These are phyloP conservation scores for Stropharia rugosoannulata DNA, from an alignment of 768 basidiomycete species.

Conservation along the genomic window DNA sequence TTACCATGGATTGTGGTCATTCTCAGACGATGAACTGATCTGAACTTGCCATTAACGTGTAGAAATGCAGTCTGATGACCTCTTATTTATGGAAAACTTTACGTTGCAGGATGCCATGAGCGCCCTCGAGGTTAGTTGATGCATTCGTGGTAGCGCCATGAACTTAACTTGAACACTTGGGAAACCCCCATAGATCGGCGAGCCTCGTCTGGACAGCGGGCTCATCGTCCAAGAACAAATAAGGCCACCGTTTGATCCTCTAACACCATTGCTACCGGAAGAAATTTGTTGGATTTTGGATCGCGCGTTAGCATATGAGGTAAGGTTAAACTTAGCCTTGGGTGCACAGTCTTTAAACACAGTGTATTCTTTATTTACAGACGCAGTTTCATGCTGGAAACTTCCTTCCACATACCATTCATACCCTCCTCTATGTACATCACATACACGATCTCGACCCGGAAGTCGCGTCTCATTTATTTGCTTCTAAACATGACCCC, in stretches of 20 bases:
- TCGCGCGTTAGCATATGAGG: slow-evolving; percentile 75
- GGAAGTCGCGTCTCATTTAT: slow-evolving; percentile 26
- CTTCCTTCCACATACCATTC: slow-evolving; percentile 84
- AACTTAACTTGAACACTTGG: background rate
- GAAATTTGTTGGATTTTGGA: slow-evolving; percentile 92
- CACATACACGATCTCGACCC: slow-evolving; percentile 59
- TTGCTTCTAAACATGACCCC: slow-evolving; percentile 30
- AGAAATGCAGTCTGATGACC: slow-evolving; percentile 63
- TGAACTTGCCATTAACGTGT: slow-evolving; percentile 6
- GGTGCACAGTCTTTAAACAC: slow-evolving; percentile 1
- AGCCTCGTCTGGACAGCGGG: slow-evolving; percentile 88
- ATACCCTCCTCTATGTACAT: slow-evolving; percentile 75
- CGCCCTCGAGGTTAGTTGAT: slow-evolving; percentile 68
- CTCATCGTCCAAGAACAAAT: slow-evolving; percentile 44
- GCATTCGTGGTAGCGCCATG: background rate
- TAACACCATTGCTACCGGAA: slow-evolving; percentile 62
- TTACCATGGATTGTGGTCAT: background rate
- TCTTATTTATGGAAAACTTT: slow-evolving; percentile 70
- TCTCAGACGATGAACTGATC: slow-evolving; percentile 2
- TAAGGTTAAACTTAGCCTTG: slow-evolving; percentile 27
- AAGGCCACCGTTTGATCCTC: slow-evolving; percentile 59
- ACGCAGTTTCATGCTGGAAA: slow-evolving; percentile 88
- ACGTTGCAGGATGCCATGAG: slow-evolving; percentile 91
- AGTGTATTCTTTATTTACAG: slow-evolving; percentile 38
- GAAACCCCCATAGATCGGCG: slow-evolving; percentile 66